Conservation (phyloP, 352 stramenopile species). For the Aphanomyces astaci region DNA sequence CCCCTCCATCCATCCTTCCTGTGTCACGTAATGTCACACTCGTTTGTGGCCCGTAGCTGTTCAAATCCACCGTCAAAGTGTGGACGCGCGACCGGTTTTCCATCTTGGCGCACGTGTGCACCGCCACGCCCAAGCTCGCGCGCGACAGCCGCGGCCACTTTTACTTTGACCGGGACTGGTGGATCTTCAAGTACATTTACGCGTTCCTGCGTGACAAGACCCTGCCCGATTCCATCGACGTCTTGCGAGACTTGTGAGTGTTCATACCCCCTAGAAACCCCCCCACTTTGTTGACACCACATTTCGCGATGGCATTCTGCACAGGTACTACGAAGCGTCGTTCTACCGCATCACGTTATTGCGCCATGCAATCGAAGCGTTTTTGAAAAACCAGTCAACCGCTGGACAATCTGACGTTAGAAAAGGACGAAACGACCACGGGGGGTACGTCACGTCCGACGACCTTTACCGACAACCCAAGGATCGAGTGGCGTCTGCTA, state of each 20-base stretch:
- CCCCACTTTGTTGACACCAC: too few relatives aligned
- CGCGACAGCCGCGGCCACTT: conserved; percentile 47
- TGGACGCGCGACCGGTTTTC: conserved; percentile 74
- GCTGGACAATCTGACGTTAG: too few relatives aligned
- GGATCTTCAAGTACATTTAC: conserved; percentile 65
- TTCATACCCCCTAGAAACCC: too few relatives aligned
- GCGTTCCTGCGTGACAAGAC: conserved; percentile 57
- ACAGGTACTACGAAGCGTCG: conserved; percentile 50
- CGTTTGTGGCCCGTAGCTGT: conserved; percentile 31
- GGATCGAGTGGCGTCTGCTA: neutral
- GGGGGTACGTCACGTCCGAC: neutral
- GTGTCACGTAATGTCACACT: neutral
- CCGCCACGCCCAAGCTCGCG: conserved; percentile 43
- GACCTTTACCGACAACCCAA: neutral
- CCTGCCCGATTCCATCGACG: conserved; percentile 44
- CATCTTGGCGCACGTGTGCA: conserved; percentile 73
- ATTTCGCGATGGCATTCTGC: neutral
- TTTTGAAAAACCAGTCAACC: neutral
- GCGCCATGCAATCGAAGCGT: conserved; percentile 60
- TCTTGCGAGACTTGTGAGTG: conserved; percentile 55
- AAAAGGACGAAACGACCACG: neutral
- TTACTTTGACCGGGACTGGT: conserved; percentile 69
- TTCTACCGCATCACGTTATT: conserved; percentile 70
- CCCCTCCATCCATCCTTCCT: too few relatives aligned
- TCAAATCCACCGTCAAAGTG: conserved; percentile 60